Conservation (phyloP, 257 asterid genomes). For the Solanum bulbocastanum region DNA sequence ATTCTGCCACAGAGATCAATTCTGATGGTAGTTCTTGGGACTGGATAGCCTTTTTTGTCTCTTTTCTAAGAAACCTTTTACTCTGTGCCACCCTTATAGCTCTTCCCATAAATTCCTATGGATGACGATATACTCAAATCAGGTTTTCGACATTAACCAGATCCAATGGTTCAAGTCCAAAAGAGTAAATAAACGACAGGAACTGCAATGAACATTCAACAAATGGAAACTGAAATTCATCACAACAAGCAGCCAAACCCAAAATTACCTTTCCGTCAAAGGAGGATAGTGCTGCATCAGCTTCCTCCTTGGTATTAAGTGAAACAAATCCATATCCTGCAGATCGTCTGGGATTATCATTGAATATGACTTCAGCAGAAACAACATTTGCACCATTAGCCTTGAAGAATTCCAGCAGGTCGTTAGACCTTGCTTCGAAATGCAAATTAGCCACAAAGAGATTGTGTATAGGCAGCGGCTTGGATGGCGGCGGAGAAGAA, state of each 20-base stretch:
- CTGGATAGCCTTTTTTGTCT: slow-evolving; percentile 41
- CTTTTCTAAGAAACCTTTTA: slow-evolving; percentile 51
- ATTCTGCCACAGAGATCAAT: slow-evolving; percentile 8
- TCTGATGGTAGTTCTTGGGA: slow-evolving; percentile 18
- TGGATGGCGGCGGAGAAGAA: slow-evolving; percentile 24
- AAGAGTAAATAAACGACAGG: background rate
- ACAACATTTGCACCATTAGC: slow-evolving; percentile 50
- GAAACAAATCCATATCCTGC: slow-evolving; percentile 93
- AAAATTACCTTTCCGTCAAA: slow-evolving; percentile 68
- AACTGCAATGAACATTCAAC: background rate
- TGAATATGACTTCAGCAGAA: slow-evolving; percentile 70
- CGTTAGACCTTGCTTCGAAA: slow-evolving; percentile 59
- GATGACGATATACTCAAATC: slow-evolving; percentile 3
- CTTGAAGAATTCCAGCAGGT: slow-evolving; percentile 70
- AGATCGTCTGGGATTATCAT: slow-evolving; percentile 54
- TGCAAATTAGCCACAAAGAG: slow-evolving; percentile 66
- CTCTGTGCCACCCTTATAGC: slow-evolving; percentile 60
- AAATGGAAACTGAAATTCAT: background rate
- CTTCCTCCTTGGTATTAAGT: slow-evolving; percentile 63
- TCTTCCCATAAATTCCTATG: slow-evolving; percentile 88
- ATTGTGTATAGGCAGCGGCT: slow-evolving; percentile 56
- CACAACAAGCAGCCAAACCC: background rate
- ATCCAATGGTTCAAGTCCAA: background rate
- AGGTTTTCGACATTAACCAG: background rate
- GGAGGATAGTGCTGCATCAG: slow-evolving; percentile 52